Base-by-base conservation (phyloP, 2,329 filamentous ascomycete genomes). In the Scolecobasidium constrictum region DNA sequence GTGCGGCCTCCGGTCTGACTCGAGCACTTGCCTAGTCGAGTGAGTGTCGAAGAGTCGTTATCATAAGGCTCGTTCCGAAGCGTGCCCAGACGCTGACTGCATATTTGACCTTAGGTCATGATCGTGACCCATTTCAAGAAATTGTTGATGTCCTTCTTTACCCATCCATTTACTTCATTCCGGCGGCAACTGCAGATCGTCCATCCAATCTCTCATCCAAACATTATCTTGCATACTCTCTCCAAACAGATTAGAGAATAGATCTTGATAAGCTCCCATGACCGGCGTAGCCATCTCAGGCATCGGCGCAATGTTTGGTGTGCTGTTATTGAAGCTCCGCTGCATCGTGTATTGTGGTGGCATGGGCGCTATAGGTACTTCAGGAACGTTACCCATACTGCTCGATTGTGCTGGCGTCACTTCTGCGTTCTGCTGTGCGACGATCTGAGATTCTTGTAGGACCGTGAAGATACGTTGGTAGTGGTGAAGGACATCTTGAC, bases 201-300 rank as follows among this genome's bases (percentile, higher is more conserved):
- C 26, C 26, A 31, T 31, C 26, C 26, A 31, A 31, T 31, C 26
- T 31, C n/a, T 31, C 26, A 31, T 31, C 26, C 26, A 31, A 31
- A 31, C 26, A 31, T 31, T 31, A n/a, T 31, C 26, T 31, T 31
- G 26, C 26, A 31, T 9, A 7, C 9, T 9, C 9, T 31, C 26
- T 7, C 26, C 26, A n/a, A 31, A 31, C 26, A 31, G 26, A n/a
- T 31, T 31, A 9, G 26, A 31, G n/a, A 31, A 31, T 31, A 31
- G n/a, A 31, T 31, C 26, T n/a, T 31, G 26, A 31, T 31, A 31
- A 9, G 26, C 26, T 7, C 26, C 26, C 9, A 31, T 31, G n/a
- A 31, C 26, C 26, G 26, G 26, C 9, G 26, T 31, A 7, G 26
- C 26, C 26, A 31, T 31, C n/a, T 31, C 26, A 9, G n/a, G n/a